Conservation (phyloP, 116 monocot species). For the Zostera marina region DNA sequence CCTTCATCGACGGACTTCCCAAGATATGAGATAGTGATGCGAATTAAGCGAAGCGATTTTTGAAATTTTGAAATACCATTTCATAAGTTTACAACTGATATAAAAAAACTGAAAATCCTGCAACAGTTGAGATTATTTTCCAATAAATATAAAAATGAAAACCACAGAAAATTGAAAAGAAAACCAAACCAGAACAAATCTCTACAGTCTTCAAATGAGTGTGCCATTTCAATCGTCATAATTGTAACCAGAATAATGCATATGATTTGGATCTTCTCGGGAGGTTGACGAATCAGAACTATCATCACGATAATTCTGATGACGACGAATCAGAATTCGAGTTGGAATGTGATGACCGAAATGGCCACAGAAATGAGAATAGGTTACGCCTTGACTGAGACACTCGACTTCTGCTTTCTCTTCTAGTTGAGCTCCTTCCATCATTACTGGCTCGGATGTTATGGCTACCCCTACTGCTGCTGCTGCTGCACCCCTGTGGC, state of each 20-base stretch:
- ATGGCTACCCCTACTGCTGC: conserved; percentile 7
- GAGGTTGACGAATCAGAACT: conserved; percentile 3
- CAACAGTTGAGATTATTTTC: too few relatives aligned
- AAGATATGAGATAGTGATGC: too few relatives aligned
- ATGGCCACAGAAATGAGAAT: conserved; percentile 45
- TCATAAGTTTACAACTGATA: too few relatives aligned
- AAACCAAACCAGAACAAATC: background rate
- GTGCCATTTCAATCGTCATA: conserved; percentile 6
- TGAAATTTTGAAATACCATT: too few relatives aligned
- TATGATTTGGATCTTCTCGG: conserved; percentile 3
- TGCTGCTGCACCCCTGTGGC: conserved; percentile 7
- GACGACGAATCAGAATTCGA: conserved; percentile 7
- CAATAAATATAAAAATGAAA: background rate
- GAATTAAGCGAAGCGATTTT: too few relatives aligned
- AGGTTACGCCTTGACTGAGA: conserved; percentile 23
- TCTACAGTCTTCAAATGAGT: background rate
- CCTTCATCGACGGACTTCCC: too few relatives aligned
- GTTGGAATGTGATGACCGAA: conserved; percentile 31
- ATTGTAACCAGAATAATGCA: conserved; percentile 15
- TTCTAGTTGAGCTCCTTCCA: conserved; percentile 4
- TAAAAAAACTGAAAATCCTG: too few relatives aligned
- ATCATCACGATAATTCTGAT: too few relatives aligned
- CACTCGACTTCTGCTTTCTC: conserved; percentile 4
- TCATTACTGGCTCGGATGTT: conserved; percentile 5
- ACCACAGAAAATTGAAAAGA: background rate